Evolutionary conservation across 2,329 filamentous ascomycete genomes (phyloP), one percentile per base, ranked within the genome.

Genomic region (Catunica adiposa): DNA sequence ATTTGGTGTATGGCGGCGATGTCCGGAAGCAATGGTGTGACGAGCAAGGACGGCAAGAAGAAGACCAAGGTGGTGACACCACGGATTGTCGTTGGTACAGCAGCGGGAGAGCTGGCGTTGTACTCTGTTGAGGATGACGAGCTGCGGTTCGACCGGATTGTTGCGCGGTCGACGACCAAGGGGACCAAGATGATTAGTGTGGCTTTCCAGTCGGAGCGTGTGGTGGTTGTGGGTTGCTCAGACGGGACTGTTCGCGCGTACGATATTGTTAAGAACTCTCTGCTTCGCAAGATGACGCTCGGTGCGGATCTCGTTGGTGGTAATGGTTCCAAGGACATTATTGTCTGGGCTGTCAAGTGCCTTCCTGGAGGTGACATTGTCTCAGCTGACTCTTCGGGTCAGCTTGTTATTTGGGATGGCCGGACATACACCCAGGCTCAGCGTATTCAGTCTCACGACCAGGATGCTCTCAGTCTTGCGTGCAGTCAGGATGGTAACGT

Each of bases 211-310:
- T 84, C 86, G 61, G 81, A 84, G 57, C 79, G 90, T 64, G 80
- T 82, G 34, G 82, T 90, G 58, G 80, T 96, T 44, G 89, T 90
- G 37, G 92, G 92, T 22, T 97, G 92, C 67, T 90, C 89, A n/a
- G 90, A 98, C 70, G 89, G 89, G 68, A 87, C 82, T n/a, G 92
- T 98, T 61, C 84, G 90, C 60, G 79, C 92, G 54, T 94, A 89
- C 69, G 89, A 97, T 66, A 83, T 88, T 61, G 77, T 85, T 53
- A 90, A 80, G 64, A 86, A 87, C 14, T 77, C 81, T 54, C 75
- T 86, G 59, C 66, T 95, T 58, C 78, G 88, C 48, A 86, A 80
- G 61, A 92, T 98, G 76, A 89, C 88, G 0, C 71, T 97, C 34
- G 92, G 90, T 3, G 82, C 83, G 55, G 87, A 90, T 37, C 75